Evolutionary conservation across 768 basidiomycete species (phyloP).

Genomic region (Rhodocollybia butyracea): DNA sequence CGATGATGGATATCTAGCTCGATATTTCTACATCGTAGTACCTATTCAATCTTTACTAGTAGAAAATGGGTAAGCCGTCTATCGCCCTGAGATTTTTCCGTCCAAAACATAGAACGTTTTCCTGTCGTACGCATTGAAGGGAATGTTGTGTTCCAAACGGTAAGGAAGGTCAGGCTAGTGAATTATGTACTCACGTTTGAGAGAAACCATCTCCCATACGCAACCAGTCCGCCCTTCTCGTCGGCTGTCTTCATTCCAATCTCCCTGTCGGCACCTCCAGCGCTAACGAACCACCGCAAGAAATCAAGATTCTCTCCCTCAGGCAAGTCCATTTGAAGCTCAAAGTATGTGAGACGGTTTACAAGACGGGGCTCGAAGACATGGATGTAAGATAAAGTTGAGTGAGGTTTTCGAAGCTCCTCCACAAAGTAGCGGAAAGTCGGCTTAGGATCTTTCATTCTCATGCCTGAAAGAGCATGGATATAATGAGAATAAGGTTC

Average conservation of each 20-base stretch:
- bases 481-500: conserved; percentile 15
- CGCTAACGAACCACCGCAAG: background rate
- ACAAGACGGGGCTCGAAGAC: conserved; percentile 26
- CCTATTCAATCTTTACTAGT: too few species aligned
- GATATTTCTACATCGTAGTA: too few species aligned
- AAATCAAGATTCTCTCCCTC: too few species aligned
- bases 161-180: conserved; percentile 25
- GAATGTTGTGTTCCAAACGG: conserved; percentile 19
- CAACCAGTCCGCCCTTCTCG: conserved; percentile 12
- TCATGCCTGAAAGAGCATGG: conserved; percentile 33
- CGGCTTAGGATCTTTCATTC: conserved; percentile 47
- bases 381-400: conserved; percentile 42
- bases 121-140: conserved; percentile 19
- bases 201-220: conserved; percentile 30
- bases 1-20: too few species aligned
- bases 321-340: too few species aligned
- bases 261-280: background rate
- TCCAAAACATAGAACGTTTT: conserved; percentile 16
- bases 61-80: conserved; percentile 31
- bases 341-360: conserved; percentile 39
- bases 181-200: conserved; percentile 27
- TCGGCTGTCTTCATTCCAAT: background rate
- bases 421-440: conserved; percentile 28
- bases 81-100: conserved; percentile 19
- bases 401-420: conserved; percentile 22